These are phyloP conservation scores for Nasturtium officinale DNA, from an alignment of 345 rosid species.

Conservation along the genomic window DNA sequence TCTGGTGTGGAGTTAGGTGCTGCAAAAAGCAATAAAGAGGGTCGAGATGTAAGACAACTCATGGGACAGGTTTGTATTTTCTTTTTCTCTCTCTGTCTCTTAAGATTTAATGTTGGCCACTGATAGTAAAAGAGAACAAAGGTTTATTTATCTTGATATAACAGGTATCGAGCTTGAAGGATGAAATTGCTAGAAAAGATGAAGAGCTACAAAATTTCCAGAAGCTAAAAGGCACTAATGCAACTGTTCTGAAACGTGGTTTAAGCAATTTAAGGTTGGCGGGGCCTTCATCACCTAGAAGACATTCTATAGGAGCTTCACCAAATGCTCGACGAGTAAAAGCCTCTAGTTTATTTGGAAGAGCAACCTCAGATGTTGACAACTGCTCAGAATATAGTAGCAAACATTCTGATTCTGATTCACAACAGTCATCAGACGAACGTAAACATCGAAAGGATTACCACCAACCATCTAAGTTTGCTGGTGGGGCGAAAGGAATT, in stretches of 20 bases:
- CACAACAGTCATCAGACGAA: conserved; percentile 62
- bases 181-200: conserved; percentile 69
- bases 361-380: conserved; percentile 63
- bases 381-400: conserved; percentile 64
- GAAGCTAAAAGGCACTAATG: conserved; percentile 52
- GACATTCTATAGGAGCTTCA: conserved; percentile 59
- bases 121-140: background rate
- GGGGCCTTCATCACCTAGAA: conserved; percentile 72
- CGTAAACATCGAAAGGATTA: conserved; percentile 43
- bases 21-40: conserved; percentile 88
- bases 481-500: conserved; percentile 41
- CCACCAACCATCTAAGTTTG: conserved; percentile 48
- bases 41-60: conserved; percentile 84
- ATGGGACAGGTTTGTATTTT: conserved; percentile 72
- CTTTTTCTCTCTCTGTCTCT: background rate
- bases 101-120: background rate
- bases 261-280: conserved; percentile 49
- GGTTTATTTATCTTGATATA: conserved; percentile 21
- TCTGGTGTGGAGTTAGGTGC: conserved; percentile 98
- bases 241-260: conserved; percentile 51
- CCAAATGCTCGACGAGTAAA: conserved; percentile 47
- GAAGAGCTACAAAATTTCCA: conserved; percentile 74
- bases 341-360: conserved; percentile 48
- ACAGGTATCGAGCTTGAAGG: conserved; percentile 80
- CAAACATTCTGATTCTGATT: conserved; percentile 72